Evolutionary conservation across 176 grass and related monocot genomes (phyloP), one percentile per base, ranked within the genome.

Genomic region (Luzula sylvatica): DNA sequence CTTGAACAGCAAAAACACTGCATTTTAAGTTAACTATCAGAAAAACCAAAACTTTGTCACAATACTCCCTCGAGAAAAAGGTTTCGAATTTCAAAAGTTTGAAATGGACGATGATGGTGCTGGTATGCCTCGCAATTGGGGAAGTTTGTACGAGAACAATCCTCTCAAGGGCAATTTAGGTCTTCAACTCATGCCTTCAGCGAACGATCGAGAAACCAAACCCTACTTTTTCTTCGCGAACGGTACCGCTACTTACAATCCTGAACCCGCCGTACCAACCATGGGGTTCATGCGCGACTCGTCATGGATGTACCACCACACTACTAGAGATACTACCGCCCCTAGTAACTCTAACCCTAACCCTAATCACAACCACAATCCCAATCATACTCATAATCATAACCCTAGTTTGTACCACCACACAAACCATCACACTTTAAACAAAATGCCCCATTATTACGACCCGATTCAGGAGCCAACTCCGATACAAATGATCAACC

Each of bases 371-470:
- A 35, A 54, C 13, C 63, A 66, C n/a, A n/a, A n/a, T n/a, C n/a
- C n/a, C n/a, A n/a, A n/a, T n/a, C n/a, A n/a, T n/a, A n/a, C n/a
- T 39, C 62, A 66, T 0, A 27, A 18, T 26, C 62, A 67, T 26
- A 46, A 53, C 11, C 64, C 50, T 23, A 38, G 39, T 22, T 22
- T 38, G 1, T 43, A 53, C 9, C 61, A 66, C 61, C 61, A 5
- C 45, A 32, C 46, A 42, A 67, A 8, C 32, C 29, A 42, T 47
- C 65, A 15, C 35, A 55, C 22, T 23, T 23, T 41, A 25, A 76
- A 43, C 65, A 67, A 38, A 76, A 52, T 42, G 1, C 73, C 46
- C 7, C 65, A n/a, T 26, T 59, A 39, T 7, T 69, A 44, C 43
- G 65, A 6, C 16, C 26, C 21, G 17, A 68, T 61, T 45, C 16